These are phyloP conservation scores for Populus simonii DNA, from an alignment of 345 rosid genomes.

Conservation along the genomic window DNA sequence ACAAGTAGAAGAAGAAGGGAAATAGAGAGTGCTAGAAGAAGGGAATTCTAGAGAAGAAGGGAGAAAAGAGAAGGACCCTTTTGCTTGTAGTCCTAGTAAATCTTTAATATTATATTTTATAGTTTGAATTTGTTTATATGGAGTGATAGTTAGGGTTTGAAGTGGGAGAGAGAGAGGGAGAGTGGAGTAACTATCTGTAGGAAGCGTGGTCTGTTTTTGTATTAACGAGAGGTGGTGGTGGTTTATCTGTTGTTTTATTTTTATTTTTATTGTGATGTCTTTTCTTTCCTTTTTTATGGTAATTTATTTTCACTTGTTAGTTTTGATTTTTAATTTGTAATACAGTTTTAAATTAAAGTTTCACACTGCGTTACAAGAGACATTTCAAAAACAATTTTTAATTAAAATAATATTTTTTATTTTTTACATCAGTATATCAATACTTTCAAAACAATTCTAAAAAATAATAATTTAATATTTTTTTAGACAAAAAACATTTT, in stretches of 20 bases:
- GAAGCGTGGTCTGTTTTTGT: background rate
- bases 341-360: background rate
- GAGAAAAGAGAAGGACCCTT: background rate
- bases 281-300: background rate
- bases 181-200: constrained; percentile 5
- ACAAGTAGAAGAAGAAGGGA: too few species aligned
- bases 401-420: too few species aligned
- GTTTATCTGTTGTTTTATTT: background rate
- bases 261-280: background rate
- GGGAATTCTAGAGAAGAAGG: background rate
- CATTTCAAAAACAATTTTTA: too few species aligned
- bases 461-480: too few species aligned
- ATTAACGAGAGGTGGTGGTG: background rate
- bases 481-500: too few species aligned
- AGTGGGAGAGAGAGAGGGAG: background rate
- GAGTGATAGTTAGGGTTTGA: constrained; percentile 15
- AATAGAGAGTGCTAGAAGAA: background rate
- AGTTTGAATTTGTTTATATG: constrained; percentile 9
- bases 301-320: background rate
- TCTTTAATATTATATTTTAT: background rate
- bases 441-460: too few species aligned
- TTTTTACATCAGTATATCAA: too few species aligned
- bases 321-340: background rate
- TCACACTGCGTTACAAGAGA: too few species aligned
- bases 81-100: background rate